Conservation (phyloP, 2,329 filamentous ascomycete genomes). For the Ophiocordyceps camponoti-floridani region DNA sequence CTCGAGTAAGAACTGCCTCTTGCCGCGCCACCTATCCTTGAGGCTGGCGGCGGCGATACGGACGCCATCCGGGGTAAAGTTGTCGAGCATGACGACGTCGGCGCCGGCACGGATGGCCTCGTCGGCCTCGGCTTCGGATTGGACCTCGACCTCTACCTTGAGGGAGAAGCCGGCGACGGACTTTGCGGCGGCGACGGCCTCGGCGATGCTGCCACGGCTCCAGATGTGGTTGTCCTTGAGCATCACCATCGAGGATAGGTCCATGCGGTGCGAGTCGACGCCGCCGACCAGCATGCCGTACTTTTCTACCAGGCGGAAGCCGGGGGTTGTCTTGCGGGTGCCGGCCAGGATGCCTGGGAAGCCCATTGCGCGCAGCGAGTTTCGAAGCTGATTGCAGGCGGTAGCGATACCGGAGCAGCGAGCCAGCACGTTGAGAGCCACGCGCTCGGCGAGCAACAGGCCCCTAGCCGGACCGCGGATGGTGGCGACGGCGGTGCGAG, state of each 20-base stretch:
- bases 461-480: conserved; percentile 67
- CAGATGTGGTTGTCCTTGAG: conserved; percentile 98
- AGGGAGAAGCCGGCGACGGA: conserved; percentile 73
- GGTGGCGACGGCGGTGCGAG: conserved; percentile 48
- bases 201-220: conserved; percentile 71
- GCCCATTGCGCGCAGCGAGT: conserved; percentile 42
- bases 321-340: conserved; percentile 91
- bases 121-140: conserved; percentile 72
- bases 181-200: conserved; percentile 71
- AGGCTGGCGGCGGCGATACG: conserved; percentile 55
- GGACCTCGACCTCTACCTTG: conserved; percentile 93
- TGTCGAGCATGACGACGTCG: conserved; percentile 94
- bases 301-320: conserved; percentile 90
- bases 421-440: conserved; percentile 79
- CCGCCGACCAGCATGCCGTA: conserved; percentile 94
- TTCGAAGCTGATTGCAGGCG: conserved; percentile 36
- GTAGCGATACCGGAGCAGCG: conserved; percentile 85
- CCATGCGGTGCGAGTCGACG: conserved; percentile 79
- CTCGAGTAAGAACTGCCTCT: conserved; percentile 64
- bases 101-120: conserved; percentile 82
- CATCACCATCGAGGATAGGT: conserved; percentile 92
- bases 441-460: conserved; percentile 78
- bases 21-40: conserved; percentile 64
- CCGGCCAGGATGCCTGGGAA: conserved; percentile 79
- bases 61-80: conserved; percentile 70